Percentiles rank a stretch among this genome's conserved stretches.
Conservation (phyloP, 805 yeast genomes). For the Hemisphaericaspora nanyangensis region DNA sequence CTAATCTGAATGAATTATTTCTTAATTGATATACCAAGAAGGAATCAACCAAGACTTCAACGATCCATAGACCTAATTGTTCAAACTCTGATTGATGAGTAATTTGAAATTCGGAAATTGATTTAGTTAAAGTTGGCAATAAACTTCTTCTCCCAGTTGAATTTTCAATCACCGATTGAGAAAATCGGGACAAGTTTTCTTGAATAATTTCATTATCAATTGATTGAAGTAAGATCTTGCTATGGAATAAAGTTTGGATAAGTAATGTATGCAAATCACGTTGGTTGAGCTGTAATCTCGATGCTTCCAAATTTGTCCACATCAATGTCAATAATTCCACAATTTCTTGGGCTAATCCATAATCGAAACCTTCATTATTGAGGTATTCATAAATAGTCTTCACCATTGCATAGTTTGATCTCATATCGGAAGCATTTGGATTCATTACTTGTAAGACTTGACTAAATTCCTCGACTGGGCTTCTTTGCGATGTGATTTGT, state of each 20-base stretch:
- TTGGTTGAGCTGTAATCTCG: constrained; percentile 63
- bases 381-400: constrained; percentile 15
- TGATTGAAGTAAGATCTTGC: constrained; percentile 36
- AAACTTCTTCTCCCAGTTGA: constrained; percentile 65
- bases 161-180: constrained; percentile 42
- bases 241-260: constrained; percentile 48
- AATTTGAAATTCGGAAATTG: constrained; percentile 44
- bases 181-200: constrained; percentile 27
- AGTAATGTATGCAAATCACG: constrained; percentile 56
- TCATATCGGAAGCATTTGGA: constrained; percentile 18
- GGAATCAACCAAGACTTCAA: constrained; percentile 42
- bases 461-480: neutral
- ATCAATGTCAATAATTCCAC: constrained; percentile 36
- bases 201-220: constrained; percentile 22
- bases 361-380: neutral
- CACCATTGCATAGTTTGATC: constrained; percentile 23
- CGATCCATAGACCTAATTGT: constrained; percentile 47
- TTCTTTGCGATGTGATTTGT: constrained; percentile 1
- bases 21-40: constrained; percentile 51
- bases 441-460: constrained; percentile 11
- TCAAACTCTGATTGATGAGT: constrained; percentile 31
- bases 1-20: constrained; percentile 56
- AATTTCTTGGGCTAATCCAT: constrained; percentile 14
- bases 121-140: constrained; percentile 53
- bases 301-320: constrained; percentile 58